These are phyloP conservation scores for Ascochyta viciae-villosae DNA, from an alignment of 2,329 filamentous ascomycete species.

Conservation along the genomic window DNA sequence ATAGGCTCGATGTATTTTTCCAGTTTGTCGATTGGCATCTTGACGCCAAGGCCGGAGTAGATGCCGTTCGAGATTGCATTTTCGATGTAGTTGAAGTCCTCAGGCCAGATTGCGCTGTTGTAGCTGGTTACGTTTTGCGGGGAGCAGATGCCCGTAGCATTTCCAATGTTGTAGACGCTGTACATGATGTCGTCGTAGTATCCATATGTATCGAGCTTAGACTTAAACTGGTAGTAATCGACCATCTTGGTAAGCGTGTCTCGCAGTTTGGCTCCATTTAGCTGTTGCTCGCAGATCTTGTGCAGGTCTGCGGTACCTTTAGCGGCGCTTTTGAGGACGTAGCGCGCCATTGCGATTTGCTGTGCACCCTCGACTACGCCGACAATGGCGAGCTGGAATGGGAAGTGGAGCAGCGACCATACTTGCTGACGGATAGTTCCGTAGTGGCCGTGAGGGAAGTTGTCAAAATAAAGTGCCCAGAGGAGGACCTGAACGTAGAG, in stretches of 20 bases:
- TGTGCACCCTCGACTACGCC: slow-evolving; percentile 69
- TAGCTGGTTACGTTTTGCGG: slow-evolving; percentile 25
- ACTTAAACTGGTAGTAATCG: slow-evolving; percentile 41
- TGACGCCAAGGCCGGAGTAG: slow-evolving; percentile 45
- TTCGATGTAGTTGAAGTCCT: slow-evolving; percentile 29
- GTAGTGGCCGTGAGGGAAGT: slow-evolving; percentile 59
- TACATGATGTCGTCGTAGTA: slow-evolving; percentile 22
- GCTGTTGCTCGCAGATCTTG: slow-evolving; percentile 45
- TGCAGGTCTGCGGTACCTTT: slow-evolving; percentile 51
- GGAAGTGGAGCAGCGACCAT: slow-evolving; percentile 66
- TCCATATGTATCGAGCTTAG: slow-evolving; percentile 36
- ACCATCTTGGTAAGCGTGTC: slow-evolving; percentile 35
- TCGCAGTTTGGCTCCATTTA: slow-evolving; percentile 41
- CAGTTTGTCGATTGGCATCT: slow-evolving; percentile 39
- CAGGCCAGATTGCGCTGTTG: slow-evolving; percentile 22
- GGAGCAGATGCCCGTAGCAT: slow-evolving; percentile 43
- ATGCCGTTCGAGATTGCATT: slow-evolving; percentile 38
- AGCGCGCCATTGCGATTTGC: slow-evolving; percentile 60
- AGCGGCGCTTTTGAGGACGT: slow-evolving; percentile 54
- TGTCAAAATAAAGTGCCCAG: slow-evolving; percentile 69
- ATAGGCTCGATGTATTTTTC: slow-evolving; percentile 29
- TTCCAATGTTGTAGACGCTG: slow-evolving; percentile 35
- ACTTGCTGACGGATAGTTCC: slow-evolving; percentile 65
- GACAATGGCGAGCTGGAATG: slow-evolving; percentile 68
- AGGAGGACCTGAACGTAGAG: slow-evolving; percentile 56